Base-by-base conservation (phyloP, 1,139 yeast genomes). In the Hanseniaspora gamundiae region DNA sequence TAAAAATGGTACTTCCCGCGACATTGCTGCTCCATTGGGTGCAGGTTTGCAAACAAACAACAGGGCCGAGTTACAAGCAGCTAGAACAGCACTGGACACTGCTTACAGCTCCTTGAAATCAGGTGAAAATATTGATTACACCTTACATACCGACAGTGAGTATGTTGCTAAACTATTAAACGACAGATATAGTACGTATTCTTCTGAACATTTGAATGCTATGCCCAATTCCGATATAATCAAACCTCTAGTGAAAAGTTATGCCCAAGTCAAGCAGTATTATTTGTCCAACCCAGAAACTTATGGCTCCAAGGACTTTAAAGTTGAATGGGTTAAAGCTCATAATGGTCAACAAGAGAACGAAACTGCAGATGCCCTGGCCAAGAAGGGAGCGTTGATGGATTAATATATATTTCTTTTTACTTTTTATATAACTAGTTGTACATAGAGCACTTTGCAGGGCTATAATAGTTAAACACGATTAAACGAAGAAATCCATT, bases 21-120 rank as follows among this genome's bases (percentile, higher is more conserved):
- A 82, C 57, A 64, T 68, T 3, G 68, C 77, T 1, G 73, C 66
- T 24, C 75, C 78, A 0, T 64, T 80, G 29, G 43, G 43, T 2
- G 66, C 64, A 1, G 71, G 65, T 1, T 61, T 61, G 7, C 85
- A 80, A 38, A 86, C 95, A 0, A 88, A 86, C 55, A 88, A 83
- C 53, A 66, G 87, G 40, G 94, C 94, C 2, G 96, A 88, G 59
- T 68, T 87, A 19, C 58, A 65, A 19, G 96, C 93, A 0, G 68
- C 83, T 21, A 58, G 63, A 7, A 69, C 68, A 39, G 94, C 93
- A 0, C 58, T 82, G 43, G 56, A 58, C 9, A 53, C 57, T 8
- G 68, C 77, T 13, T 51, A 61, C 43, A 35, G 50, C 1, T 52
- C 61, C 19, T 62, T 76, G 36, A 61, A 67, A 22, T 35, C 49